Base-by-base conservation (phyloP, 345 rosid species). In the Raphanus raphanistrum region DNA sequence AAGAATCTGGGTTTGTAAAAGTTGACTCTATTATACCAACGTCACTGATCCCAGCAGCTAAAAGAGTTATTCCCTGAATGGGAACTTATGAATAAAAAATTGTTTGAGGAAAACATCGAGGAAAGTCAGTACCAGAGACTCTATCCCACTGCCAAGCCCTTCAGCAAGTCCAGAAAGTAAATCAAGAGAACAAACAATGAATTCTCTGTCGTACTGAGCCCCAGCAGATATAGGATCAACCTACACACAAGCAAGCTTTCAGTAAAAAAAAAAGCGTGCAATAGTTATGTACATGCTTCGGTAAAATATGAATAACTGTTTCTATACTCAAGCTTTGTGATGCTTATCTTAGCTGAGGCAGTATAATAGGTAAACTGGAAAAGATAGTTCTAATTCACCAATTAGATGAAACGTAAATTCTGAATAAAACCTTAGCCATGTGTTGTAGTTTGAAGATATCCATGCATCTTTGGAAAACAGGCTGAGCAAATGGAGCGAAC, bases 81-180 rank as follows among this genome's bases (percentile, higher is more conserved):
- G 62, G 67, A 45, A 45, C 16, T 35, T 45, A 45, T 45, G 6
- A 45, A 41, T 2, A 36, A 10, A 36, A 36, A 36, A 36, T 9
- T 3, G 12, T 9, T 3, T 11, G 48, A 41, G 48, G 4, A 41
- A 41, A 4, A 41, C 13, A 41, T 41, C 4, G 48, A 11, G 48
- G 76, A 74, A 79, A 67, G 58, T 60, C 45, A 79, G 63, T 89
- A 96, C 99, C 99, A 96, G 84, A 84, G 90, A 89, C 85, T 96
- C 98, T 41, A 96, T 86, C 81, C 92, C 95, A 84, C 90, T 85
- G 70, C 90, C 89, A 79, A 95, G 97, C 72, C 99, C 96, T 81
- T 92, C 99, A 6, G 89, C 80, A 79, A 95, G 91, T 70, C 98
- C 99, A 76, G 99, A 95, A 48, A 95, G 96, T 80, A 95, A 85